Conservation (phyloP, 1,139 yeast species). For the Hanseniaspora sp. region DNA sequence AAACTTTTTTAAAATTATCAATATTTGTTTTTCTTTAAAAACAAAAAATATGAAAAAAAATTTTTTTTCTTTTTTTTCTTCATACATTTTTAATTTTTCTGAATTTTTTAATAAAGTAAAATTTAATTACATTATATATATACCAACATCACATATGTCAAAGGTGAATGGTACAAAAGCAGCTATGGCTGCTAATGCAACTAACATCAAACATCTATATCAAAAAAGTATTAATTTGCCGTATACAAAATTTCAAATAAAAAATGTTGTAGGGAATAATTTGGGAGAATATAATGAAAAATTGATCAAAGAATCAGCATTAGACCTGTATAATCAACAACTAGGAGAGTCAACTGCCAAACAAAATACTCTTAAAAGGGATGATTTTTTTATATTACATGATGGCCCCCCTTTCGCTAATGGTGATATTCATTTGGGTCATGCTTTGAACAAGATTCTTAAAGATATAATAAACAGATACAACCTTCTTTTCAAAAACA, state of each 20-base stretch:
- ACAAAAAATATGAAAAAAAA: too few relatives aligned
- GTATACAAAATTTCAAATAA: slow-evolving; percentile 39
- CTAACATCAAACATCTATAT: slow-evolving; percentile 29
- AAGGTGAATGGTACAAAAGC: not conserved
- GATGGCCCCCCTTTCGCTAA: slow-evolving; percentile 99
- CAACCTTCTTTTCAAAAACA: slow-evolving; percentile 47
- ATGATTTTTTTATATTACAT: slow-evolving; percentile 55
- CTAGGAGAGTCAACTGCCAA: slow-evolving; percentile 24
- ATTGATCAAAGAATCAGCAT: slow-evolving; percentile 29
- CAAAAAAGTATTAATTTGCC: slow-evolving; percentile 45
- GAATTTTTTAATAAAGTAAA: too few relatives aligned
- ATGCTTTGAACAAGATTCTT: slow-evolving; percentile 75
- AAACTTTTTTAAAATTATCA: too few relatives aligned
- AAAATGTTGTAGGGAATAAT: slow-evolving; percentile 32
- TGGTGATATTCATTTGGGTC: slow-evolving; percentile 88
- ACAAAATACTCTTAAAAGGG: slow-evolving; percentile 20
- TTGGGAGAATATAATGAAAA: slow-evolving; percentile 27
- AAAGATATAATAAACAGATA: slow-evolving; percentile 76
- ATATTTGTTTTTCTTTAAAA: too few relatives aligned
- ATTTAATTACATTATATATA: too few relatives aligned
- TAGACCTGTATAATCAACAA: slow-evolving; percentile 27
- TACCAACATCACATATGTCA: not conserved
- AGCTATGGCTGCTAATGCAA: not conserved
- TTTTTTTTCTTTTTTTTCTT: too few relatives aligned
- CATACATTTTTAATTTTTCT: too few relatives aligned